Conservation (phyloP, 352 stramenopile species). For the Phytophthora sansomeana region DNA sequence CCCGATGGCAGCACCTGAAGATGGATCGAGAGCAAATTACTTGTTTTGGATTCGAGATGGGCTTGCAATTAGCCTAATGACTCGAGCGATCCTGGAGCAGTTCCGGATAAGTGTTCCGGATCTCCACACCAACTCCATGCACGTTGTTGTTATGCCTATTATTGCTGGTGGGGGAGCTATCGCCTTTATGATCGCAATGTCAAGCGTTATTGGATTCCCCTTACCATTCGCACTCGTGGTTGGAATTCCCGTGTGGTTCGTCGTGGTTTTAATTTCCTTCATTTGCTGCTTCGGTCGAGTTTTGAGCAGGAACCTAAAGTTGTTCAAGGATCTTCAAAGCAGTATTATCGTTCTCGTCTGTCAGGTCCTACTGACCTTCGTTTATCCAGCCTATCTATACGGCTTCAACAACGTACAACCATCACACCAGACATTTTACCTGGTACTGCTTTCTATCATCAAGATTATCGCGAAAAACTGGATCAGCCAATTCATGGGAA, state of each 20-base stretch:
- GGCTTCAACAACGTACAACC: conserved; percentile 27
- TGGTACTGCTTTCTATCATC: conserved; percentile 43
- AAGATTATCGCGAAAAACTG: conserved; percentile 52
- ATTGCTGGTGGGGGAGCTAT: conserved; percentile 14
- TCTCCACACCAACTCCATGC: conserved; percentile 11
- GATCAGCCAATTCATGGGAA: conserved; percentile 13
- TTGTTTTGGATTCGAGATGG: conserved; percentile 39
- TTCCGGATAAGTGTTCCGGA: conserved; percentile 21
- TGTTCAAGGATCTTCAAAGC: conserved; percentile 19
- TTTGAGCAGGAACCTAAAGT: conserved; percentile 17
- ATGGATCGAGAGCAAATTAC: conserved; percentile 41
- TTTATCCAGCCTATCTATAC: conserved; percentile 54
- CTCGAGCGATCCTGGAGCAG: conserved; percentile 38
- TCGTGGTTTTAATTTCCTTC: conserved; percentile 30
- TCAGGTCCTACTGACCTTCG: conserved; percentile 42
- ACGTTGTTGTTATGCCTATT: conserved; percentile 8
- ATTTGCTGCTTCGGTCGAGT: conserved; percentile 19
- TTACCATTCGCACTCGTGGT: conserved; percentile 48
- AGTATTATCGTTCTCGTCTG: conserved; percentile 31
- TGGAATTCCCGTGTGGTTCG: conserved; percentile 29
- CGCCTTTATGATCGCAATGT: conserved; percentile 25
- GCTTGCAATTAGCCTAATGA: conserved; percentile 40
- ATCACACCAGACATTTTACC: conserved; percentile 29
- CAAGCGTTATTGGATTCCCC: conserved; percentile 44
- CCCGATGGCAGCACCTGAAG: conserved; percentile 20